Base-by-base conservation (phyloP, 768 basidiomycete species). In the Hericium coralloides region DNA sequence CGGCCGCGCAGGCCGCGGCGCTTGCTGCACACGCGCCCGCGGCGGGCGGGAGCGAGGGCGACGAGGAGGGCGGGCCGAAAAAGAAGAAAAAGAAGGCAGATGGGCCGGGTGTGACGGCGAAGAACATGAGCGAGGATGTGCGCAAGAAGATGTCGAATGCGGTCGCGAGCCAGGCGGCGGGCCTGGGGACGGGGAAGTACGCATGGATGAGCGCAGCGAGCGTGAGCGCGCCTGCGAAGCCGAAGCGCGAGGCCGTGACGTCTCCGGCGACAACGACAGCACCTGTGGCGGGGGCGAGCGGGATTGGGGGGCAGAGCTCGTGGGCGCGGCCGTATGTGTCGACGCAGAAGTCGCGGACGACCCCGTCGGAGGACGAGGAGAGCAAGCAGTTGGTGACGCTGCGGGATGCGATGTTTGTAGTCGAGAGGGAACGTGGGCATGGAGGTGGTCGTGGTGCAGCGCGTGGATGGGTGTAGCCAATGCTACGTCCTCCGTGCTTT, bases 71-170 rank as follows among this genome's bases (percentile, higher is more conserved):
- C 2, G 78, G 75, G 38, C 79, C 78, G 52, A 84, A 85, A 72
- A 90, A 87, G 73, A 90, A 89, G 69, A 79, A 79, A 72, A 81
- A 87, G 70, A 91, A 90, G 68, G 85, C 87, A 67, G 89, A 91
- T 36, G 87, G 87, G 0, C 89, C 90, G 0, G 87, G 89, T 12
- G 87, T 91, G 12, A 89, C 88, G 0, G 89, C 91, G 55, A 75
- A 87, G 56, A 93, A 92, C 66, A 91, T 95, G 89, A 87, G 85
- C 5, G 92, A 93, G 69, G 92, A 94, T 63, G 87, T 92, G 64
- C 76, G 85, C 62, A 95, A 95, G 77, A 92, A 91, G 68, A 84
- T 94, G 84, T 88, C 87, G 37, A 92, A 95, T 68, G 87, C 87
- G 22, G 88, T 89, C 6, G 92, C 92, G 22, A 87, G 84, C 61